Evolutionary conservation across 768 basidiomycete genomes (phyloP).

Genomic region (Lentinula boryana): DNA sequence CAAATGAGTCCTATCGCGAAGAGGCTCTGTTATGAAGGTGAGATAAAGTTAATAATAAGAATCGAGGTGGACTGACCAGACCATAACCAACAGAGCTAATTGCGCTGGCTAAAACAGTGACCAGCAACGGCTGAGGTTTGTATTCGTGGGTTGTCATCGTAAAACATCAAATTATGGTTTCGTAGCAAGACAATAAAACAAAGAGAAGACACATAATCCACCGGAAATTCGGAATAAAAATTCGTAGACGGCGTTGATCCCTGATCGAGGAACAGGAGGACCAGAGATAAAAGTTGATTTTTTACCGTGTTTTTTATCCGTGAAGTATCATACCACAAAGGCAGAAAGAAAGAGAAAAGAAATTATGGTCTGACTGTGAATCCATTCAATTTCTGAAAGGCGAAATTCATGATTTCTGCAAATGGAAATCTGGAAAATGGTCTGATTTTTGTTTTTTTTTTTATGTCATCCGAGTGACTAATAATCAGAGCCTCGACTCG

Average conservation of each 20-base stretch:
- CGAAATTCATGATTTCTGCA: not conserved
- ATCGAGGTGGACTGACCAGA: conserved; percentile 12
- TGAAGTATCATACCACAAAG: not conserved
- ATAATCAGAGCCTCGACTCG: not conserved
- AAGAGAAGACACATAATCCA: not conserved
- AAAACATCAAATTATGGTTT: not conserved
- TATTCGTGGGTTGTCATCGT: conserved; percentile 10
- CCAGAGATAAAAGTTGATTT: not conserved
- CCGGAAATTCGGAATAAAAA: not conserved
- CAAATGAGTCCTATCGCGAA: conserved; percentile 17
- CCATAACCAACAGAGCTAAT: conserved; percentile 19
- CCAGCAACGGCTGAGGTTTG: conserved; percentile 10
- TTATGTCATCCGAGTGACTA: not conserved
- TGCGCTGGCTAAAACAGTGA: conserved; percentile 17
- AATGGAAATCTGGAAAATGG: not conserved
- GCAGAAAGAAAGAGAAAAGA: not conserved
- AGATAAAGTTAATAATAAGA: not conserved
- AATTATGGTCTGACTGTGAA: not conserved
- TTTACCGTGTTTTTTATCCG: not conserved
- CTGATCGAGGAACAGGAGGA: not conserved
- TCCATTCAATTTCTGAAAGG: not conserved
- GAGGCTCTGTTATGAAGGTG: conserved; percentile 14
- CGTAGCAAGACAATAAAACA: not conserved
- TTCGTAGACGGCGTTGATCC: not conserved
- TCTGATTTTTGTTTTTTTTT: not conserved